Conservation (phyloP, 352 stramenopile species). For the Globisporangium splendens region DNA sequence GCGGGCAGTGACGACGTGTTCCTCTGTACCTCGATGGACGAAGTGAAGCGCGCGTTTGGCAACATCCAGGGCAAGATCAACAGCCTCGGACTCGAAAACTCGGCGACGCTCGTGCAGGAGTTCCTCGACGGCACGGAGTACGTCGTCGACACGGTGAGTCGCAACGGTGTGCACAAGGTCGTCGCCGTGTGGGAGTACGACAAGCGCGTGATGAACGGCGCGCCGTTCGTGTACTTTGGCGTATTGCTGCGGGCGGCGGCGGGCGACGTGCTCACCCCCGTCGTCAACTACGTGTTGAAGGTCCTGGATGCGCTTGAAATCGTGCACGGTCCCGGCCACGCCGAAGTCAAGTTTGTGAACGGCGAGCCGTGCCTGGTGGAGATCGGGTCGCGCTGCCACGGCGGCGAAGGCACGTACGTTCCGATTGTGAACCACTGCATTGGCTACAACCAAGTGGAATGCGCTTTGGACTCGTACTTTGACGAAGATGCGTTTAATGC, state of each 20-base stretch:
- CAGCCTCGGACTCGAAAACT: constrained; percentile 80
- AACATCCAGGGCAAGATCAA: constrained; percentile 92
- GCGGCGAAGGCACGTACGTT: constrained; percentile 91
- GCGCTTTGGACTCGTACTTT: constrained; percentile 86
- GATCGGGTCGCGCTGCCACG: constrained; percentile 93
- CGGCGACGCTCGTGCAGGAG: constrained; percentile 92
- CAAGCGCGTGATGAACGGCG: constrained; percentile 91
- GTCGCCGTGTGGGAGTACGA: constrained; percentile 97
- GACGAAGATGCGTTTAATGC: constrained; percentile 58
- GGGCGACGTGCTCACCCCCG: constrained; percentile 39
- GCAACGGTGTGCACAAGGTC: constrained; percentile 92
- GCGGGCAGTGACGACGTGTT: constrained; percentile 94
- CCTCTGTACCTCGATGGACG: constrained; percentile 87
- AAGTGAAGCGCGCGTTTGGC: constrained; percentile 88
- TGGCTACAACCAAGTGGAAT: constrained; percentile 92
- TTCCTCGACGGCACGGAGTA: constrained; percentile 94
- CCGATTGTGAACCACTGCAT: constrained; percentile 87
- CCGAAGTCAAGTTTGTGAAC: constrained; percentile 85
- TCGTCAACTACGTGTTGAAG: constrained; percentile 62
- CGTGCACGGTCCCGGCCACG: constrained; percentile 76
- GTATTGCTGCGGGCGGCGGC: constrained; percentile 64
- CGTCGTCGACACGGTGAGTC: constrained; percentile 95
- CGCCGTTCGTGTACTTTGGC: constrained; percentile 94
- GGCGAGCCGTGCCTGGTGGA: constrained; percentile 91
- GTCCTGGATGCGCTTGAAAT: constrained; percentile 84